phyloP scores from a whole-genome alignment of 2,329 filamentous ascomycete genomes.

The Lecanicillium sp. region DNA sequence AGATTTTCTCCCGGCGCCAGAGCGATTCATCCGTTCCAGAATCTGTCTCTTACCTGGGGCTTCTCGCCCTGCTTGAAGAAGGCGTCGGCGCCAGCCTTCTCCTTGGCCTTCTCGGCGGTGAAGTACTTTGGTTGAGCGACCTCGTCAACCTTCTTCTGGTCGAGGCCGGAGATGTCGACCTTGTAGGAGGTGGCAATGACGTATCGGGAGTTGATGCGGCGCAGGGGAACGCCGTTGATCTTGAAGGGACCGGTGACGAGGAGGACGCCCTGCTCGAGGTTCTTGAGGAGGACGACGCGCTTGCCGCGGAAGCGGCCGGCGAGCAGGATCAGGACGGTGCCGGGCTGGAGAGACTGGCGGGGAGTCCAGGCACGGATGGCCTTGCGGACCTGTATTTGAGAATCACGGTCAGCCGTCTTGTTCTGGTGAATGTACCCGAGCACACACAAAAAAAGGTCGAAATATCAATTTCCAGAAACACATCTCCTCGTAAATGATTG shows the following conservation, averaged over 20 bases:
- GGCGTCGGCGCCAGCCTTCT: conserved; percentile 95
- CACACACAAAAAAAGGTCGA: conserved; percentile 8
- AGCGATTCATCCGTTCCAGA: too few relatives aligned
- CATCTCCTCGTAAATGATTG: not conserved
- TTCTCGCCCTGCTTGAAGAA: conserved; percentile 99
- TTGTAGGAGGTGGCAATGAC: conserved; percentile 86
- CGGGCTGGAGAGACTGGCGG: conserved; percentile 84
- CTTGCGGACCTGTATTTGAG: conserved; percentile 76
- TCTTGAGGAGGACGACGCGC: conserved; percentile 98
- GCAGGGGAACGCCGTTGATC: conserved; percentile 98
- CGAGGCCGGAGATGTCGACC: conserved; percentile 78
- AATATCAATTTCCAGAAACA: conserved; percentile 10
- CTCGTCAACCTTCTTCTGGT: conserved; percentile 84
- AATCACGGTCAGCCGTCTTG: conserved; percentile 9
- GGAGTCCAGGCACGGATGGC: conserved; percentile 79
- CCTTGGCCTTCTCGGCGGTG: conserved; percentile 86
- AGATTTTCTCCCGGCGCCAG: too few relatives aligned
- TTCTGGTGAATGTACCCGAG: not conserved
- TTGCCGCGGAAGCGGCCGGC: conserved; percentile 99
- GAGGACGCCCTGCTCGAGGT: conserved; percentile 93
- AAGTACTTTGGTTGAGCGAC: conserved; percentile 81
- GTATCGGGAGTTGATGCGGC: conserved; percentile 89
- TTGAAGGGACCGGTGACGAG: conserved; percentile 99
- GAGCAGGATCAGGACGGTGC: conserved; percentile 96
- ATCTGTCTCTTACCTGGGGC: conserved; percentile 67